Percentiles rank a stretch among this genome's conserved stretches.
Conservation (phyloP, 495 filamentous ascomycete genomes). For the Hypoxylon subgilvum region DNA sequence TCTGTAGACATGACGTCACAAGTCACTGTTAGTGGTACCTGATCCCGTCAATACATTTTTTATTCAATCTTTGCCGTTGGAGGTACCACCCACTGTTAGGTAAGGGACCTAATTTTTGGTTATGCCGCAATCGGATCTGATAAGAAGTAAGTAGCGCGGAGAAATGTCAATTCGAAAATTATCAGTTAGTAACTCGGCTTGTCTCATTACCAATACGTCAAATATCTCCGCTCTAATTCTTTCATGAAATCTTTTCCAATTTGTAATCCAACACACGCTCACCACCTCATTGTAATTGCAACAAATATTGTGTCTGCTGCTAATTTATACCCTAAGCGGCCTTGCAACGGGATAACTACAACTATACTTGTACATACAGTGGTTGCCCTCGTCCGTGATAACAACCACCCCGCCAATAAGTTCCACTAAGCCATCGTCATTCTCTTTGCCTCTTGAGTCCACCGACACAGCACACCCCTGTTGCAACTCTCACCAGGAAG, state of each 20-base stretch:
- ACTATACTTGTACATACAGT: not conserved
- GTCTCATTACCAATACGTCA: slow-evolving; percentile 22
- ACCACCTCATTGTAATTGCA: not conserved
- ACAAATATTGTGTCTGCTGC: not conserved
- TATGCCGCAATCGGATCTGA: slow-evolving; percentile 36
- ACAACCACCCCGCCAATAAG: slow-evolving; percentile 17
- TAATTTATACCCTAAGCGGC: not conserved
- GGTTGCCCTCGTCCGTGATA: slow-evolving; percentile 20
- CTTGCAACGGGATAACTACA: not conserved
- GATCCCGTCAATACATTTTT: no score
- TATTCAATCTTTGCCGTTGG: no score
- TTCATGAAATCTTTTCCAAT: slow-evolving; percentile 11
- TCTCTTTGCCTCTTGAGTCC: not conserved
- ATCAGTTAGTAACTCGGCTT: not conserved
- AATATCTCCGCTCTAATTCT: slow-evolving; percentile 24
- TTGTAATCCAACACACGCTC: slow-evolving; percentile 28
- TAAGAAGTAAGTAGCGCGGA: slow-evolving; percentile 23
- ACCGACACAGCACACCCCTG: not conserved
- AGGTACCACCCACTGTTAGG: no score
- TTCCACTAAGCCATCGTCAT: slow-evolving; percentile 2
- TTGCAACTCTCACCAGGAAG: slow-evolving; percentile 1
- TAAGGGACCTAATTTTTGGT: not conserved
- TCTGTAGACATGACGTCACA: no score
- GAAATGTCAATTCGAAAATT: no score
- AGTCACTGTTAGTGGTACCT: no score